A percentile compares a stretch with the other conserved stretches of the same genome.
Evolutionary conservation across 148 eudicot genomes (phyloP).

Genomic region (Oxyria digyna): DNA sequence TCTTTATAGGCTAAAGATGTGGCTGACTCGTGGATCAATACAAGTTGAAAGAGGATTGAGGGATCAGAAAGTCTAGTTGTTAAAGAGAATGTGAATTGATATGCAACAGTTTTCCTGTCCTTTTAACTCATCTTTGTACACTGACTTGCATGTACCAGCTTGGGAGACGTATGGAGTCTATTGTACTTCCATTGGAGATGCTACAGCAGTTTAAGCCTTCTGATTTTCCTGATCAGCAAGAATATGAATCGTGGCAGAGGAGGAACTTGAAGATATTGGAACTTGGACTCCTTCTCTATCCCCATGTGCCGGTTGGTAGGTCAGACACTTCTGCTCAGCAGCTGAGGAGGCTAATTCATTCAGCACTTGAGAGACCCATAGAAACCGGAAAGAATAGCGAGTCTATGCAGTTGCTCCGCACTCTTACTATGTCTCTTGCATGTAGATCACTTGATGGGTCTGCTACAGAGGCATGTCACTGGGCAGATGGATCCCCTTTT

Average conservation of each 20-base stretch:
- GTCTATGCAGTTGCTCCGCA: slow-evolving; percentile 48
- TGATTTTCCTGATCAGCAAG: slow-evolving; percentile 63
- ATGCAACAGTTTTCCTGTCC: neutral
- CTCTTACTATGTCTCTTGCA: slow-evolving; percentile 51
- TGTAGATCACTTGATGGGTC: slow-evolving; percentile 68
- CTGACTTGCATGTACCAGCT: slow-evolving; percentile 32
- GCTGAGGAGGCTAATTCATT: slow-evolving; percentile 52
- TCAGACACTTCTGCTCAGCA: slow-evolving; percentile 35
- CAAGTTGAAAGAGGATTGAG: neutral
- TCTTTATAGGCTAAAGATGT: neutral
- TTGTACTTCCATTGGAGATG: slow-evolving; percentile 79
- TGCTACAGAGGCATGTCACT: slow-evolving; percentile 53
- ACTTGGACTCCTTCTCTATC: slow-evolving; percentile 74
- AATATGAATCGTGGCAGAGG: slow-evolving; percentile 66
- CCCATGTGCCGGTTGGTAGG: slow-evolving; percentile 54
- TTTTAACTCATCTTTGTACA: neutral
- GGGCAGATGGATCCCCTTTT: slow-evolving; percentile 94
- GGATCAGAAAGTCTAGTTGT: neutral
- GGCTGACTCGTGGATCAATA: neutral
- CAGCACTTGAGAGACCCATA: slow-evolving; percentile 40
- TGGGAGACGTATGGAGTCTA: slow-evolving; percentile 65
- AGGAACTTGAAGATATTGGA: slow-evolving; percentile 74
- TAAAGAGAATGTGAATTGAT: neutral
- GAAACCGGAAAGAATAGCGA: slow-evolving; percentile 73
- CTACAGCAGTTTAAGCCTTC: slow-evolving; percentile 67